Conservation (phyloP, 371 early-diverging fungal genomes). For the Entomophthora muscae region DNA sequence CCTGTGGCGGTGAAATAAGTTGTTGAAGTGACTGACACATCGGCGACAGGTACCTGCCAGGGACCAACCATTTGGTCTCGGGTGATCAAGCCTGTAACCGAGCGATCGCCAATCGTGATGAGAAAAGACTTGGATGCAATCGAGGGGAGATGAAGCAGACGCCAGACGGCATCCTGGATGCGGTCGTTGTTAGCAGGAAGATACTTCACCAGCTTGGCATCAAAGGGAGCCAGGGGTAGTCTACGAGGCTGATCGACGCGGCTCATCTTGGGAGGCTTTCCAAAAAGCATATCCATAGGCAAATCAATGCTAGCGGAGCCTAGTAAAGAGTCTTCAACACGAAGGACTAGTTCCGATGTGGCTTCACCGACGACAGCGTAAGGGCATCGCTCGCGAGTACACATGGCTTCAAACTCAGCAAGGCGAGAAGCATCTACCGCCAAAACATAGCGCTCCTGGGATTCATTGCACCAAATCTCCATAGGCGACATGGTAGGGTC, state of each 20-base stretch:
- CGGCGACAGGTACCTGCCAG: slow-evolving; percentile 93
- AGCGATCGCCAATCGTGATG: slow-evolving; percentile 92
- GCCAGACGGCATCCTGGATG: slow-evolving; percentile 39
- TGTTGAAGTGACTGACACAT: slow-evolving; percentile 77
- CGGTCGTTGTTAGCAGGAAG: slow-evolving; percentile 22
- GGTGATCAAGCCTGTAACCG: slow-evolving; percentile 81
- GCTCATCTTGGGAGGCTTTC: slow-evolving; percentile 90
- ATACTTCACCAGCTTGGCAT: slow-evolving; percentile 37
- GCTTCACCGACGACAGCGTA: slow-evolving; percentile 81
- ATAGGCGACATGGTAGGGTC: slow-evolving; percentile 89
- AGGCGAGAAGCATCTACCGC: slow-evolving; percentile 56
- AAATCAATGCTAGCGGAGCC: slow-evolving; percentile 64
- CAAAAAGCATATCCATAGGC: slow-evolving; percentile 88
- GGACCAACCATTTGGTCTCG: slow-evolving; percentile 96
- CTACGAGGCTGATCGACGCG: slow-evolving; percentile 37
- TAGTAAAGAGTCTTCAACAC: slow-evolving; percentile 54
- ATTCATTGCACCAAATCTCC: slow-evolving; percentile 98
- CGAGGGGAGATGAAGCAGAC: slow-evolving; percentile 69
- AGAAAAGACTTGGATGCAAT: slow-evolving; percentile 88
- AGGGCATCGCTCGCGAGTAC: slow-evolving; percentile 82
- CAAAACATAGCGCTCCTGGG: slow-evolving; percentile 92
- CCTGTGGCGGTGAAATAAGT: slow-evolving; percentile 54
- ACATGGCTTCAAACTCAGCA: slow-evolving; percentile 49
- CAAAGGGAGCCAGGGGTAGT: slow-evolving; percentile 35
- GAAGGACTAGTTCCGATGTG: slow-evolving; percentile 65